These are phyloP conservation scores for Ascoidea asiatica DNA, from an alignment of 805 yeast genomes.

Conservation along the genomic window DNA sequence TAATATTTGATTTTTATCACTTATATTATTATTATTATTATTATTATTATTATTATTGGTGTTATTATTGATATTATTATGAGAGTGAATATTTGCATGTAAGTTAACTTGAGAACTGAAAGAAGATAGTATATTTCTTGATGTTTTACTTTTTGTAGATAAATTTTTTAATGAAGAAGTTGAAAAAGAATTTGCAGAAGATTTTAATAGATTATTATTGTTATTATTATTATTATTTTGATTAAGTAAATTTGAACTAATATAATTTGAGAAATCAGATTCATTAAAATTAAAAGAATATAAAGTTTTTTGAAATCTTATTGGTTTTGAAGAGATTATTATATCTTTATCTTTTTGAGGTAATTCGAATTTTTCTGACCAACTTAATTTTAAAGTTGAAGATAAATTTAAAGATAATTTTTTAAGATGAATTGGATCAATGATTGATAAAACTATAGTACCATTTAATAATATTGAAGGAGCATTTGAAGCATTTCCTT, in stretches of 20 bases:
- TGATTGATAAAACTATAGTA: conserved; percentile 57
- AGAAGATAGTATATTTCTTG: neutral
- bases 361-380: conserved; percentile 41
- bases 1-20: neutral
- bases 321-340: neutral
- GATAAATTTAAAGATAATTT: conserved; percentile 49
- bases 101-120: conserved; percentile 4
- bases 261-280: too few species aligned
- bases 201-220: too few species aligned
- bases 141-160: neutral
- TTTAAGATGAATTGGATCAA: conserved; percentile 62
- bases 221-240: too few species aligned
- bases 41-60: neutral
- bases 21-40: neutral
- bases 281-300: too few species aligned
- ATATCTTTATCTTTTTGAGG: conserved; percentile 11
- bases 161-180: conserved; percentile 1
- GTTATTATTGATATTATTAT: neutral
- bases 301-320: neutral
- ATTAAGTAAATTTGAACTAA: neutral
- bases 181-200: neutral
- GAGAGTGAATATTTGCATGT: neutral
- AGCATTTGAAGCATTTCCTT: conserved; percentile 71
- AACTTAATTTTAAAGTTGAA: conserved; percentile 53
- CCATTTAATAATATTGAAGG: conserved; percentile 68